phyloP scores from a whole-genome alignment of 2,329 filamentous ascomycete genomes.

The Pseudocercospora eumusae region DNA sequence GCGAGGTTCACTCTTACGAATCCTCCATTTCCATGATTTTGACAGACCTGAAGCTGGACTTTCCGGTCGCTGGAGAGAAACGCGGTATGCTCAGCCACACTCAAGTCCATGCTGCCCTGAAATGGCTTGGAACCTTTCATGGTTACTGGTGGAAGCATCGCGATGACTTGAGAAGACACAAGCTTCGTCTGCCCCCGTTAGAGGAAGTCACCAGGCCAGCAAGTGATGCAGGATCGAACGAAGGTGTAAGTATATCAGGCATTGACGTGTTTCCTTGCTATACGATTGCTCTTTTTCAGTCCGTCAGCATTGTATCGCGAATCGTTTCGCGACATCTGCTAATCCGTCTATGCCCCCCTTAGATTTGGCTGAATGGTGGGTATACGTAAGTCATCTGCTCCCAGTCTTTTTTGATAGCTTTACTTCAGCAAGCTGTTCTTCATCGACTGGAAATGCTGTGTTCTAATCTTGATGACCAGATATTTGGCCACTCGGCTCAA shows the following conservation, averaged over 20 bases:
- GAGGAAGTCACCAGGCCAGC: conserved; percentile 46
- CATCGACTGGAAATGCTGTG: neutral
- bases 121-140: conserved; percentile 67
- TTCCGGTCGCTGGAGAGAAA: conserved; percentile 60
- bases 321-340: too few species aligned
- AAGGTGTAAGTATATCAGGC: conserved; percentile 14
- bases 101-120: conserved; percentile 57
- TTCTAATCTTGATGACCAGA: neutral
- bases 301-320: too few species aligned
- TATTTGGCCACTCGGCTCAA: conserved; percentile 64
- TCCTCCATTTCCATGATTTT: conserved; percentile 58
- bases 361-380: conserved; percentile 63
- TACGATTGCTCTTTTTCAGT: too few species aligned
- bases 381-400: conserved; percentile 52
- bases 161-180: conserved; percentile 35
- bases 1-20: neutral
- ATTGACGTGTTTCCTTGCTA: too few species aligned
- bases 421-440: neutral
- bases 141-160: conserved; percentile 52
- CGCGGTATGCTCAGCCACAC: conserved; percentile 48
- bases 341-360: too few species aligned
- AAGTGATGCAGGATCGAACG: neutral
- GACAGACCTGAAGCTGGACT: conserved; percentile 57
- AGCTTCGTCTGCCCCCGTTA: conserved; percentile 57
- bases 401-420: neutral